A percentile compares a stretch with the other conserved stretches of the same genome.
Evolutionary conservation across 257 asterid species (phyloP).

Genomic region (Rehmannia glutinosa): DNA sequence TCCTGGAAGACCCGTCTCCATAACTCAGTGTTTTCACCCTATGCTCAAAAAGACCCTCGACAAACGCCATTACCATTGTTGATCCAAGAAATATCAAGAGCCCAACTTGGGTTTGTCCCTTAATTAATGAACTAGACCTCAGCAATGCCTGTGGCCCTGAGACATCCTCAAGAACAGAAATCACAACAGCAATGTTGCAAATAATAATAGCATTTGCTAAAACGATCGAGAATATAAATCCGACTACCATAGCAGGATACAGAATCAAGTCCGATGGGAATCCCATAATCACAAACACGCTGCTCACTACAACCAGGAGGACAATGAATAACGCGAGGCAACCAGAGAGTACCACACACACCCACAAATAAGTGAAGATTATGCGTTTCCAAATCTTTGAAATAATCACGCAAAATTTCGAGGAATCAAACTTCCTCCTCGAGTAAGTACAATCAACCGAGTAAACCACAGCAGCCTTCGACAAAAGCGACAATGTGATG

Average conservation of each 20-base stretch:
- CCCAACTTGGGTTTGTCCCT: constrained; percentile 91
- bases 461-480: constrained; percentile 84
- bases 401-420: constrained; percentile 42
- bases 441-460: constrained; percentile 89
- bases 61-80: constrained; percentile 80
- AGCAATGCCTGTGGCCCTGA: constrained; percentile 78
- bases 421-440: constrained; percentile 51
- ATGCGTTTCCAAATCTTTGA: constrained; percentile 78
- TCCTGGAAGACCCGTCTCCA: constrained; percentile 88
- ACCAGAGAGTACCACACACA: constrained; percentile 50
- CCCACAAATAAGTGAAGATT: constrained; percentile 68
- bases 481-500: constrained; percentile 50
- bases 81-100: constrained; percentile 84
- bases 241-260: constrained; percentile 79
- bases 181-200: constrained; percentile 74
- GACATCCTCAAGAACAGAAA: constrained; percentile 86
- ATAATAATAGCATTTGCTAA: constrained; percentile 73
- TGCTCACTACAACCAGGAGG: constrained; percentile 48
- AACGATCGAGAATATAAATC: constrained; percentile 60
- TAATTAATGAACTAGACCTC: constrained; percentile 68
- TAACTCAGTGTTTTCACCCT: constrained; percentile 86
- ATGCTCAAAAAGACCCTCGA: constrained; percentile 90
- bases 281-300: constrained; percentile 58
- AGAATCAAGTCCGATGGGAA: constrained; percentile 69
- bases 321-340: constrained; percentile 58